A percentile compares a stretch with the other conserved stretches of the same genome.
These are phyloP conservation scores for Ogataea saltuana DNA, from an alignment of 805 yeast species.

Conservation along the genomic window DNA sequence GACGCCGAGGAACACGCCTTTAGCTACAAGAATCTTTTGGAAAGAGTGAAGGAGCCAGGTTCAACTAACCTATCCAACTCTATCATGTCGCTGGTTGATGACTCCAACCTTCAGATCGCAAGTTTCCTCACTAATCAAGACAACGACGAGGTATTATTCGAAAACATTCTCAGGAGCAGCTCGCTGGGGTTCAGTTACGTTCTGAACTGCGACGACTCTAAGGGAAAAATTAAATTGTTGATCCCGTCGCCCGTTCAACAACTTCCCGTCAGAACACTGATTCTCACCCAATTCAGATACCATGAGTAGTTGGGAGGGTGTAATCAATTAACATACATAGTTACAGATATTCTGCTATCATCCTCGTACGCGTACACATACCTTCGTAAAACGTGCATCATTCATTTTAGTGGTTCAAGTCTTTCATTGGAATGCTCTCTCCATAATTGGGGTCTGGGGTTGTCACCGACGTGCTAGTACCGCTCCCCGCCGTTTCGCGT, in stretches of 20 bases:
- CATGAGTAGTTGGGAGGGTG: conserved; percentile 53
- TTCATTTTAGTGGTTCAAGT: too few species aligned
- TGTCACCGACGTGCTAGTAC: conserved; percentile 13
- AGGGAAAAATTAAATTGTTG: conserved; percentile 65
- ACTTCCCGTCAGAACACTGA: conserved; percentile 70
- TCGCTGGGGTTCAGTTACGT: conserved; percentile 80
- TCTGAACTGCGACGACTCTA: conserved; percentile 61
- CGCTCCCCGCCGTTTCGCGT: conserved; percentile 7
- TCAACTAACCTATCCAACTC: conserved; percentile 69
- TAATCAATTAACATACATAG: neutral
- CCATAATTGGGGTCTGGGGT: conserved; percentile 14
- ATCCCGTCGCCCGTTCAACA: conserved; percentile 83
- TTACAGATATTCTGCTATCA: too few species aligned
- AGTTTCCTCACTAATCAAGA: conserved; percentile 35
- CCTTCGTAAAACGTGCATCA: neutral
- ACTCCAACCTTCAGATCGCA: conserved; percentile 30
- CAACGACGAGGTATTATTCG: conserved; percentile 36
- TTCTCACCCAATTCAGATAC: conserved; percentile 79
- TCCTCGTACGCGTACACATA: too few species aligned
- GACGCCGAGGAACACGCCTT: conserved; percentile 12
- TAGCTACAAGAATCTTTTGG: conserved; percentile 24
- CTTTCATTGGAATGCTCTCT: conserved; percentile 16
- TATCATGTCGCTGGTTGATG: conserved; percentile 45
- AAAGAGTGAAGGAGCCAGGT: conserved; percentile 42
- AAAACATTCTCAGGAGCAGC: conserved; percentile 21